Evolutionary conservation across 805 yeast genomes (phyloP).

Genomic region (Candida dajiaensis): DNA sequence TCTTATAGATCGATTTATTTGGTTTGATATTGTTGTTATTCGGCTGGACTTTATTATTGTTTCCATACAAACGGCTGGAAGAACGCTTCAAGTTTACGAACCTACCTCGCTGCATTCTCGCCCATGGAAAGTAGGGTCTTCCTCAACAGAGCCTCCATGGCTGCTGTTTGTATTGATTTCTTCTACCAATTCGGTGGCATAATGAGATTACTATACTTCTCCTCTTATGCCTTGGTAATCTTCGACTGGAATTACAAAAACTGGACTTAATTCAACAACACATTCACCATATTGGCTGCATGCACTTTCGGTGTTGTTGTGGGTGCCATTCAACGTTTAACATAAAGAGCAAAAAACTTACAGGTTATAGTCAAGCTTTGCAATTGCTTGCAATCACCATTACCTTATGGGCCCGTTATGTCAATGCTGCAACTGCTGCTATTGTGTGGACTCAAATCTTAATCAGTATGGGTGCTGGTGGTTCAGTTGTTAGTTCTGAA

Average conservation of each 20-base stretch:
- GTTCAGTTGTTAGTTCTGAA: slow-evolving; percentile 29
- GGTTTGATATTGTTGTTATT: slow-evolving; percentile 35
- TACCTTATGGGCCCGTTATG: slow-evolving; percentile 24
- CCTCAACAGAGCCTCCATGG: slow-evolving; percentile 31
- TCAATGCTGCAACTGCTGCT: slow-evolving; percentile 14
- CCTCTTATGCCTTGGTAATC: slow-evolving; percentile 30
- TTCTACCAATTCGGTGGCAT: slow-evolving; percentile 27
- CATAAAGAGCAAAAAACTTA: slow-evolving; percentile 32
- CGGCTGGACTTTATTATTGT: slow-evolving; percentile 32
- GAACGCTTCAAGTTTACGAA: slow-evolving; percentile 33
- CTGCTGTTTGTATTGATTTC: slow-evolving; percentile 29
- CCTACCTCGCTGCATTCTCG: slow-evolving; percentile 31
- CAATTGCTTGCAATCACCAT: slow-evolving; percentile 30
- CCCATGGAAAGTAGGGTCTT: slow-evolving; percentile 32
- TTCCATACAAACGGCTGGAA: slow-evolving; percentile 32
- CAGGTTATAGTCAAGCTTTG: slow-evolving; percentile 30
- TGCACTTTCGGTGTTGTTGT: slow-evolving; percentile 34
- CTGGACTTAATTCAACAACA: slow-evolving; percentile 35
- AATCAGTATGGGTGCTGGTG: slow-evolving; percentile 36
- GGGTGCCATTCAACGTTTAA: slow-evolving; percentile 29
- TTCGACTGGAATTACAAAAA: slow-evolving; percentile 26
- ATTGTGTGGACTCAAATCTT: slow-evolving; percentile 31
- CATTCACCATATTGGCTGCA: slow-evolving; percentile 29
- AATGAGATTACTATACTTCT: slow-evolving; percentile 26
- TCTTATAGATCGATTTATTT: slow-evolving; percentile 33